Base-by-base conservation (phyloP, 106 monocot genomes). In the Iris macrosiphon region DNA sequence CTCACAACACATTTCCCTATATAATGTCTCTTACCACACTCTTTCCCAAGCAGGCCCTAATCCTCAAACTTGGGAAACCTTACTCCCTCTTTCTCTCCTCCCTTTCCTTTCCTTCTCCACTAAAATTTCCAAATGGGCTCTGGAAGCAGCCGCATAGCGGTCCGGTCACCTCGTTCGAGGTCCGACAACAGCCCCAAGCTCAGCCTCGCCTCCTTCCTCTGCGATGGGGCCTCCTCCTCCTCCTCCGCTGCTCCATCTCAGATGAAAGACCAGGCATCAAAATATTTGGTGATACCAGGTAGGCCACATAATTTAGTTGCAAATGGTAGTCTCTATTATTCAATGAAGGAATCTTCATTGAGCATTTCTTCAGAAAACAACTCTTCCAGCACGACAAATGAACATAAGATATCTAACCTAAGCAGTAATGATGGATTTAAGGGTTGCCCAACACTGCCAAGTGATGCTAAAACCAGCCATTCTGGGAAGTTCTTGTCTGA, bases 401-500 rank as follows among this genome's bases (percentile, higher is more conserved):
- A 55, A 25, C 35, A 30, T 40, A 12, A 51, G 23, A 63, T 21
- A 24, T 45, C 61, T 25, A 27, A 37, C 57, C 47, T 63, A 51
- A 34, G 30, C 39, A 66, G 40, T 10, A 25, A 53, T 26, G n/a
- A 23, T 47, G 21, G 42, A 24, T 23, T 27, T 35, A 66, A 38
- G 22, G 63, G 60, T 40, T 25, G 28, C 20, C 16, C 20, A 16
- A 19, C 41, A 23, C 38, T 68, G 12, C 54, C 17, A 22, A 57
- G 61, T 30, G 55, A 35, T 32, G 55, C 35, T 21, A 73, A 74
- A 66, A 55, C 31, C 42, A 62, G 71, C 33, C 32, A 26, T 30
- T 28, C 41, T 59, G 40, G 48, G 16, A 82, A 72, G 65, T 28
- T 28, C 30, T 57, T 71, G 12, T 67, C 62, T 47, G 27, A 64